These are phyloP conservation scores for Nyssa sinensis DNA, from an alignment of 148 eudicot species.

Conservation along the genomic window DNA sequence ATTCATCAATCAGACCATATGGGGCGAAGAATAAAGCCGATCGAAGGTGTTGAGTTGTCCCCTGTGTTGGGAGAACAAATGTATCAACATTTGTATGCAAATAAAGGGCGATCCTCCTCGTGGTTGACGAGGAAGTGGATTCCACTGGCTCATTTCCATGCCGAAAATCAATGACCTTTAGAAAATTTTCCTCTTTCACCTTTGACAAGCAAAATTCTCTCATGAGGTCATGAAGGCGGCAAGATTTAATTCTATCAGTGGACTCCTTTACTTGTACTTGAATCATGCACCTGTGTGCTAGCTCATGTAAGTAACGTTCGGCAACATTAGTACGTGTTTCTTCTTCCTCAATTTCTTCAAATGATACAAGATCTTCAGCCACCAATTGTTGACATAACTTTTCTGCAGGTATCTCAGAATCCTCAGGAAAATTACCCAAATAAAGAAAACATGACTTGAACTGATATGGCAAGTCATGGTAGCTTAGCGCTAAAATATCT, in stretches of 20 bases:
- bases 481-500: constrained; percentile 30
- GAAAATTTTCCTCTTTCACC: constrained; percentile 34
- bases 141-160: neutral
- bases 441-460: constrained; percentile 43
- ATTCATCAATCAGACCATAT: too few species aligned
- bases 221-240: constrained; percentile 39
- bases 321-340: constrained; percentile 37
- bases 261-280: constrained; percentile 34
- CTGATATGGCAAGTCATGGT: constrained; percentile 47
- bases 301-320: constrained; percentile 37
- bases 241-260: constrained; percentile 28
- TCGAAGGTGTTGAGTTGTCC: neutral
- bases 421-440: constrained; percentile 42
- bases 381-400: constrained; percentile 40
- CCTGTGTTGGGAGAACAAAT: neutral
- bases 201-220: constrained; percentile 36
- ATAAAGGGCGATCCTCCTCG: too few species aligned
- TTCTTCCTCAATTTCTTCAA: constrained; percentile 12
- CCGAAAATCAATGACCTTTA: constrained; percentile 12
- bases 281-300: constrained; percentile 41
- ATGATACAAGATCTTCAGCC: constrained; percentile 46
- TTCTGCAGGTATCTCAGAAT: constrained; percentile 30
- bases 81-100: neutral
- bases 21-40: neutral
- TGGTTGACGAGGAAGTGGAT: neutral